A percentile compares a stretch with the other conserved stretches of the same genome.
Conservation (phyloP, 305 asterid species). For the Fraxinus nigra region DNA sequence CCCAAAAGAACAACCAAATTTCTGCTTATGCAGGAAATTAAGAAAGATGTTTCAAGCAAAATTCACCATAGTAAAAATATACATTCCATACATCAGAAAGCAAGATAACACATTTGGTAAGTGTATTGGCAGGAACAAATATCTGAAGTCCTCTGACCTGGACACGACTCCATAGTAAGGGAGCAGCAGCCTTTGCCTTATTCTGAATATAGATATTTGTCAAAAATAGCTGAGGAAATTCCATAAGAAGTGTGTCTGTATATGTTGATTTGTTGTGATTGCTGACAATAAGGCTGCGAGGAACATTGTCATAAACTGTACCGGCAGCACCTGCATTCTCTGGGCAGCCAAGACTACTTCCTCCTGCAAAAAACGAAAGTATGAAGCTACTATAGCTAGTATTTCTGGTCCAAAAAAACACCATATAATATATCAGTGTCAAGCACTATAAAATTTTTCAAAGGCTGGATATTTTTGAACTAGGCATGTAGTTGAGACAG, state of each 20-base stretch:
- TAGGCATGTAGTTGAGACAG: background rate
- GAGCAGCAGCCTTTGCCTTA: slow-evolving; percentile 90
- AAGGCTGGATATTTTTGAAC: slow-evolving; percentile 2
- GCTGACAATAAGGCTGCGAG: slow-evolving; percentile 90
- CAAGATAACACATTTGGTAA: background rate
- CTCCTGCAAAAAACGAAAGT: slow-evolving; percentile 57
- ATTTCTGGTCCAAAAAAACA: slow-evolving; percentile 10
- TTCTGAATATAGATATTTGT: slow-evolving; percentile 80
- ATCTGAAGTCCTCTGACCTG: slow-evolving; percentile 52
- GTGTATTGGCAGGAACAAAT: background rate
- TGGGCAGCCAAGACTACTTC: slow-evolving; percentile 86
- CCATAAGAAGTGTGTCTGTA: slow-evolving; percentile 93
- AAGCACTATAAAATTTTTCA: background rate
- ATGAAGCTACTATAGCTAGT: slow-evolving; percentile 24
- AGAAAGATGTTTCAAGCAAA: background rate
- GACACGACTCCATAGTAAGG: slow-evolving; percentile 98
- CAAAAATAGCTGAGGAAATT: slow-evolving; percentile 86
- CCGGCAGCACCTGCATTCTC: slow-evolving; percentile 99
- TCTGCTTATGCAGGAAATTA: background rate
- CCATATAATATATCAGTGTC: background rate
- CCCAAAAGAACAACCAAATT: background rate
- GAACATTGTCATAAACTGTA: slow-evolving; percentile 85
- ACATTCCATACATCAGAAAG: background rate
- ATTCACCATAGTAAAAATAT: background rate
- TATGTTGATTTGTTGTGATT: slow-evolving; percentile 71